Evolutionary conservation across 2,329 filamentous ascomycete genomes (phyloP), one percentile per base, ranked within the genome.

Genomic region (Aspergillus ruber): DNA sequence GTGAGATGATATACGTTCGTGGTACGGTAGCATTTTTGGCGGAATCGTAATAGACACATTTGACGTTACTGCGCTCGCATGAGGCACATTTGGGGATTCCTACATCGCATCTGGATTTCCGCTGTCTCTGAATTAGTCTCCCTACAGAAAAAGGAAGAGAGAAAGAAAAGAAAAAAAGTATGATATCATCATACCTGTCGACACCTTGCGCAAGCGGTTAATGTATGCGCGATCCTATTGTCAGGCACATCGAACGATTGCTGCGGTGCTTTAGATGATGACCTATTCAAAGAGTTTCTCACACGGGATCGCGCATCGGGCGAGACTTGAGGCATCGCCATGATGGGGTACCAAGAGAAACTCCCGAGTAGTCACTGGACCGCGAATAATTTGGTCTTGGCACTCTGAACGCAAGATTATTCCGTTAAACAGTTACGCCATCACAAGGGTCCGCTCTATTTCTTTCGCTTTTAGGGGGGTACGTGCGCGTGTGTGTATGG

Each of bases 31-130:
- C 83, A 53, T 87, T 86, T 67, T 90, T 93, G 44, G 86, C 79
- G 25, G 90, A 89, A 70, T 98, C 93, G 67, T 86, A 95, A 73
- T 97, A 98, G 65, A 96, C 91, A 78, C 93, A 98, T 51, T 83
- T 80, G 25, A 90, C 89, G 61, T 90, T 90, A 54, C 88, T 90
- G 58, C 91, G 82, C 71, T 96, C 90, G 73, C 93, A 98, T 18
- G 91, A 90, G 15, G 88, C 80, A 69, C 93, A 98, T 62, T 87
- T 86, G 36, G 93, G 93, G 18, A 98, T 80, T 12, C 87, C 88
- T 3, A 93, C 88, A 70, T 97, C 93, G 74, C 93, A 98, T 75
- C 90, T 80, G 33, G 91, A 97, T 77, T 98, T 98, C 61, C 91
- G 84, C 90, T 95, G 63, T 49, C 48, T 36, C n/a, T 15, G 17